phyloP scores from a whole-genome alignment of 2,329 filamentous ascomycete species.

The Pseudogymnoascus sp. region DNA sequence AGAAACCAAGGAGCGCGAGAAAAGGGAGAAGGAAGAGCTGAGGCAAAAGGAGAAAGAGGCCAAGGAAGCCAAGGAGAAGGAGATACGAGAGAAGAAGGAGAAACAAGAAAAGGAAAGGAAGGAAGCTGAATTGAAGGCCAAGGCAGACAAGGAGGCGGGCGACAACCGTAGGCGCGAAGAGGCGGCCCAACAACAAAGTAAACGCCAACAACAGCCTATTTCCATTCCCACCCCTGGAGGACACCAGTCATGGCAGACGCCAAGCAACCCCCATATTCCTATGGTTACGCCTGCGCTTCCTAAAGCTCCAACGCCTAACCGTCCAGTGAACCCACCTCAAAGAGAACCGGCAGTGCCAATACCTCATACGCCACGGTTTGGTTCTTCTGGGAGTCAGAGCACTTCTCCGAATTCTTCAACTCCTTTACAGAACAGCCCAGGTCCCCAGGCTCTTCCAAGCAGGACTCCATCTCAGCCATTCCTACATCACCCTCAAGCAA shows the following conservation, averaged over 20 bases:
- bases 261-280: constrained; percentile 68
- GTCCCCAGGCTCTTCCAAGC: constrained; percentile 52
- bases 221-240: constrained; percentile 45
- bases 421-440: constrained; percentile 57
- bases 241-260: constrained; percentile 48
- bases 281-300: constrained; percentile 73
- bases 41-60: constrained; percentile 71
- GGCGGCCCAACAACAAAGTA: constrained; percentile 34
- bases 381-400: constrained; percentile 45
- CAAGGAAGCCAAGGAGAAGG: constrained; percentile 56
- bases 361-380: constrained; percentile 61
- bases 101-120: constrained; percentile 51
- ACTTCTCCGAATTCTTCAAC: constrained; percentile 53
- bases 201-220: constrained; percentile 33
- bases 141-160: constrained; percentile 37
- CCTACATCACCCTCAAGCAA: constrained; percentile 50
- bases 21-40: constrained; percentile 76
- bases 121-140: constrained; percentile 47
- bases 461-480: constrained; percentile 46
- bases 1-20: constrained; percentile 72
- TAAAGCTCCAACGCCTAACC: constrained; percentile 73
- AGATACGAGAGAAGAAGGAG: constrained; percentile 48
- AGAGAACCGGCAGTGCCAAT: constrained; percentile 61
- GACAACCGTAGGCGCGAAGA: constrained; percentile 43
- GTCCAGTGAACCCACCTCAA: constrained; percentile 64